phyloP scores from a whole-genome alignment of 768 basidiomycete species.

The Phlegmacium glaucopus region DNA sequence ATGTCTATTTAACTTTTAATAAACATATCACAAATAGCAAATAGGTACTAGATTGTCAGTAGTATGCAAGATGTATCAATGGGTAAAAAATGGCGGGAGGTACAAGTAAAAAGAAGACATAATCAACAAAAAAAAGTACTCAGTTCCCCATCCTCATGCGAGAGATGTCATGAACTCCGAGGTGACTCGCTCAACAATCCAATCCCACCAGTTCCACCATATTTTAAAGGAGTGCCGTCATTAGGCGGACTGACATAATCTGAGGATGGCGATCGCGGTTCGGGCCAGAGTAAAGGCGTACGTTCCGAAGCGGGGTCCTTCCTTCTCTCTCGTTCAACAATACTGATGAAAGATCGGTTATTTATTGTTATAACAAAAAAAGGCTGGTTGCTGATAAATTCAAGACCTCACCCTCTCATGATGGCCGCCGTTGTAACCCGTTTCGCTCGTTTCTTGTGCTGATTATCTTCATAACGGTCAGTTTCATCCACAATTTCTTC shows the following conservation, averaged over 20 bases:
- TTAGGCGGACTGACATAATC: background rate
- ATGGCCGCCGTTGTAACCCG: constrained; percentile 69
- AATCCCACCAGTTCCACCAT: background rate
- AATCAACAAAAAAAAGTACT: background rate
- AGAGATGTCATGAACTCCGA: constrained; percentile 3
- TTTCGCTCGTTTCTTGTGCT: constrained; percentile 70
- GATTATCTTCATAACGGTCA: constrained; percentile 86
- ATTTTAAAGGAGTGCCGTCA: constrained; percentile 6
- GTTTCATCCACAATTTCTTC: constrained; percentile 98
- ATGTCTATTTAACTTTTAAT: too few species aligned
- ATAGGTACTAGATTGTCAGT: too few species aligned
- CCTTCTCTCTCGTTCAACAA: constrained; percentile 31
- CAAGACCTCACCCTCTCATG: constrained; percentile 67
- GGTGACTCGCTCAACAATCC: constrained; percentile 16
- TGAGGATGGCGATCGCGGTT: background rate
- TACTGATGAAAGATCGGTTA: too few species aligned
- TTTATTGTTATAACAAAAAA: too few species aligned
- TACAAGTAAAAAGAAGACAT: too few species aligned
- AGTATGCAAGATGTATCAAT: too few species aligned
- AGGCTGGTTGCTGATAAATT: background rate
- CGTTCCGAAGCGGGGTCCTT: constrained; percentile 28
- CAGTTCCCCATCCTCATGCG: background rate
- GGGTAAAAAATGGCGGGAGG: too few species aligned
- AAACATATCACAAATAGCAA: too few species aligned
- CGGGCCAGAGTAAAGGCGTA: constrained; percentile 28